Evolutionary conservation across 129 eudicot species (phyloP).

Genomic region (Silybum marianum): DNA sequence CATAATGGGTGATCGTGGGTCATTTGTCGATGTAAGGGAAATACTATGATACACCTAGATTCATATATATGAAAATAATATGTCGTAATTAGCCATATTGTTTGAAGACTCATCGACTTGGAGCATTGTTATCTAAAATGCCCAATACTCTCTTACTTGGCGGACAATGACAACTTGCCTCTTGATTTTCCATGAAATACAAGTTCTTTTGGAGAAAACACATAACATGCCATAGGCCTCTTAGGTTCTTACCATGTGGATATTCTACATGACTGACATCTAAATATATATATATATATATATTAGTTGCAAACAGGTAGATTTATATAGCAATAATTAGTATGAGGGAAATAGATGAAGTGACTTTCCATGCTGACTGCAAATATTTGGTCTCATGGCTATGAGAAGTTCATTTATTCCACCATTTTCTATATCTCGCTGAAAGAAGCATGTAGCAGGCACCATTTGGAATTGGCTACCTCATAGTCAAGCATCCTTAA

Average conservation of each 20-base stretch:
- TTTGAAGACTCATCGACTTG: not conserved
- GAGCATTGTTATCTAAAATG: not conserved
- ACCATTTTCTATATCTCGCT: not conserved
- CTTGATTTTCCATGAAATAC: not conserved
- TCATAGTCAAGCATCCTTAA: not conserved
- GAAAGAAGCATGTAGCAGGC: not conserved
- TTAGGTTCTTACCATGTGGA: not conserved
- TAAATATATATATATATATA: no score
- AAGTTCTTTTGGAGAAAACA: not conserved
- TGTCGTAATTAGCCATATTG: not conserved
- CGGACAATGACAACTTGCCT: not conserved
- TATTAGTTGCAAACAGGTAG: not conserved
- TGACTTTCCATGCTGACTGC: not conserved
- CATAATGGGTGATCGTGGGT: not conserved
- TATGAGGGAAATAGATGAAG: not conserved
- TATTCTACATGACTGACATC: not conserved
- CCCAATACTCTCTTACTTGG: not conserved
- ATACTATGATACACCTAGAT: not conserved
- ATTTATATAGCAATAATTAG: not conserved
- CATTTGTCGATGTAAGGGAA: not conserved
- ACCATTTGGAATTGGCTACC: not conserved
- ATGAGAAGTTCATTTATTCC: not conserved
- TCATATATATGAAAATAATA: not conserved
- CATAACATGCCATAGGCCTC: not conserved
- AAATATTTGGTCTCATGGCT: not conserved